phyloP scores from a whole-genome alignment of 148 eudicot genomes.

The Pharnaceum exiguum region DNA sequence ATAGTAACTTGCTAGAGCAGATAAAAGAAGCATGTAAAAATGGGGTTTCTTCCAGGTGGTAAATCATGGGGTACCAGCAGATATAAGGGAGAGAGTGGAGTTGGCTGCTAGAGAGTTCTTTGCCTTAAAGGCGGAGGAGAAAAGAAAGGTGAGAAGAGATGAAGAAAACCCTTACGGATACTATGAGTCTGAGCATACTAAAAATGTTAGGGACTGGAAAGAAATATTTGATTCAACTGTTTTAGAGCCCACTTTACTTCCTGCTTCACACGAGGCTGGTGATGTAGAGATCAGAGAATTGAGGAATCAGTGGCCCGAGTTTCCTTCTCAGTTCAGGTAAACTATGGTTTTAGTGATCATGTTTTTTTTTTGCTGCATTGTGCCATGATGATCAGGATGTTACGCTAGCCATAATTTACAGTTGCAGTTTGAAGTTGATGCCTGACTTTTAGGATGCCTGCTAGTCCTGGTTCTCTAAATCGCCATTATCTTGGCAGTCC shows the following conservation, averaged over 20 bases:
- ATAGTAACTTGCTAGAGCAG: slow-evolving; percentile 17
- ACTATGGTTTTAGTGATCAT: background rate
- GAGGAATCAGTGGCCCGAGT: slow-evolving; percentile 53
- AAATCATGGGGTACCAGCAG: slow-evolving; percentile 40
- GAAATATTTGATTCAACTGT: slow-evolving; percentile 40
- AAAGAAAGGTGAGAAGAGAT: slow-evolving; percentile 35
- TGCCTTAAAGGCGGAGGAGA: slow-evolving; percentile 30
- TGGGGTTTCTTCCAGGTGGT: slow-evolving; percentile 64
- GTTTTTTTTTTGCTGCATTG: background rate
- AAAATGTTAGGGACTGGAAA: slow-evolving; percentile 55
- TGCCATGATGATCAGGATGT: too few species aligned
- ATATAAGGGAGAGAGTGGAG: slow-evolving; percentile 26
- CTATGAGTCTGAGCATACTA: slow-evolving; percentile 44
- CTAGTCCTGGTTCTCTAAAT: too few species aligned
- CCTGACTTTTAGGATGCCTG: too few species aligned
- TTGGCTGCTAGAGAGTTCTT: slow-evolving; percentile 33
- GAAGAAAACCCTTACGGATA: slow-evolving; percentile 38
- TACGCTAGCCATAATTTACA: too few species aligned
- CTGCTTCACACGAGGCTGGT: slow-evolving; percentile 33
- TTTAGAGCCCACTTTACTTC: slow-evolving; percentile 11
- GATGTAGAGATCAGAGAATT: slow-evolving; percentile 23
- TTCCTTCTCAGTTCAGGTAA: slow-evolving; percentile 44
- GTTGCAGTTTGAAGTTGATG: too few species aligned
- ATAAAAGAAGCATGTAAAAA: slow-evolving; percentile 35
- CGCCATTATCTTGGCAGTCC: too few species aligned